These are phyloP conservation scores for Collybiopsis confluens DNA, from an alignment of 768 basidiomycete species.

Conservation along the genomic window DNA sequence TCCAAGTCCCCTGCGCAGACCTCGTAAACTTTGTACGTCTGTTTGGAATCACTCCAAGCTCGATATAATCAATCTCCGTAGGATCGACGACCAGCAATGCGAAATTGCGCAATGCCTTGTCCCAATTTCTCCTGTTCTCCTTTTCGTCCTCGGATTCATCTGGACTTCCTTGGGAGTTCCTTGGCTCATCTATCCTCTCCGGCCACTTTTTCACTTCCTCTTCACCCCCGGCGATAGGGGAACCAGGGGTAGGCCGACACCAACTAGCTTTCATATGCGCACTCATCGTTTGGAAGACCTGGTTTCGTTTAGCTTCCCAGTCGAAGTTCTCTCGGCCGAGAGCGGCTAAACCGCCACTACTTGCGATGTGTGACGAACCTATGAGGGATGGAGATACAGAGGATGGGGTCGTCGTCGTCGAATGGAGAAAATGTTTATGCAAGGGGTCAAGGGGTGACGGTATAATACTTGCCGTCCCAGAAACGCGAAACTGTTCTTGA, in stretches of 20 bases:
- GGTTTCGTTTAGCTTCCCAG: conserved; percentile 65
- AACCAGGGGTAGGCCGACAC: conserved; percentile 67
- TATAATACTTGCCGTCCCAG: conserved; percentile 52
- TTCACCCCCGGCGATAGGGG: conserved; percentile 41
- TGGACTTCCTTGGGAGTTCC: conserved; percentile 25
- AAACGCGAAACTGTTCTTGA: conserved; percentile 71
- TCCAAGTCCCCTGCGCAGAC: conserved; percentile 43
- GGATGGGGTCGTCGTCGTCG: conserved; percentile 14
- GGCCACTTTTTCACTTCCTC: conserved; percentile 67
- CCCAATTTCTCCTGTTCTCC: conserved; percentile 42
- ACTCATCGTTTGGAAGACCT: conserved; percentile 56
- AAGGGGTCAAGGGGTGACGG: conserved; percentile 40
- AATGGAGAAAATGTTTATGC: conserved; percentile 28
- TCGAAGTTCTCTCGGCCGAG: conserved; percentile 42
- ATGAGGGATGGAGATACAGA: background rate
- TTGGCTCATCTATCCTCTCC: conserved; percentile 41
- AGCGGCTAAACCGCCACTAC: conserved; percentile 21
- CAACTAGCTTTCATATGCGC: conserved; percentile 66
- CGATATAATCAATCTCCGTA: conserved; percentile 61
- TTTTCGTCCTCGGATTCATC: conserved; percentile 37
- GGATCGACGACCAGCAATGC: conserved; percentile 73
- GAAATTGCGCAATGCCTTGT: conserved; percentile 60
- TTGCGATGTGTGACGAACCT: background rate
- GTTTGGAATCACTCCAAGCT: conserved; percentile 54
- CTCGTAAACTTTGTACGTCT: conserved; percentile 52